Percentiles rank a stretch among this genome's conserved stretches.
Conservation (phyloP, 352 stramenopile genomes). For the Globisporangium parvum region DNA sequence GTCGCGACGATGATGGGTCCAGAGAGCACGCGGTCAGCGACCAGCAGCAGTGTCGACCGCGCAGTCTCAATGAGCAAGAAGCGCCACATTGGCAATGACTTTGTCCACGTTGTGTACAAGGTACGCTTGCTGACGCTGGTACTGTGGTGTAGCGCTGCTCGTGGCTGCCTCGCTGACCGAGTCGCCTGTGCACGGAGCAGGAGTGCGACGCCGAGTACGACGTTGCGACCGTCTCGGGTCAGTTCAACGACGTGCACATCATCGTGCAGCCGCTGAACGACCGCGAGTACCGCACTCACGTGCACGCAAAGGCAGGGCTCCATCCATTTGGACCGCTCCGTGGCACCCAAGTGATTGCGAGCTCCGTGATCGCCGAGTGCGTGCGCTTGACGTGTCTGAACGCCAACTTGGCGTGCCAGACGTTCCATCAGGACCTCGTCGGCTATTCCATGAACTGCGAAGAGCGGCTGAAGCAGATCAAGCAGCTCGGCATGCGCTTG, state of each 20-base stretch:
- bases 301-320: slow-evolving; percentile 68
- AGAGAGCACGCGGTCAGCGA: neutral
- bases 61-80: slow-evolving; percentile 68
- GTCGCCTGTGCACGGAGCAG: slow-evolving; percentile 9
- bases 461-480: slow-evolving; percentile 85
- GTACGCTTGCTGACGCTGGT: slow-evolving; percentile 12
- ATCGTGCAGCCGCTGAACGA: slow-evolving; percentile 80
- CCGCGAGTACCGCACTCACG: slow-evolving; percentile 60
- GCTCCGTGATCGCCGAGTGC: slow-evolving; percentile 48
- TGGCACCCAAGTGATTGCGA: slow-evolving; percentile 68
- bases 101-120: slow-evolving; percentile 85
- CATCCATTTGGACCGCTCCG: slow-evolving; percentile 68
- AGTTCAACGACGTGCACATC: slow-evolving; percentile 88
- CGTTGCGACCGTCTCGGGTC: slow-evolving; percentile 62
- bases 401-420: slow-evolving; percentile 77
- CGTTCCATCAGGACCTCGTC: slow-evolving; percentile 78
- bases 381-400: slow-evolving; percentile 78
- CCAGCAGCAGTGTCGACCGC: neutral
- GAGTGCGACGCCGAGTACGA: slow-evolving; percentile 80
- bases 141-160: neutral
- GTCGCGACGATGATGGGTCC: slow-evolving; percentile 81
- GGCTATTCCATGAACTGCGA: slow-evolving; percentile 78
- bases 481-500: slow-evolving; percentile 65
- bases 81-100: slow-evolving; percentile 86
- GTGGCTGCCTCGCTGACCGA: neutral